Evolutionary conservation across 371 early-diverging fungal genomes (phyloP).

Genomic region (Fennellomyces sp.): DNA sequence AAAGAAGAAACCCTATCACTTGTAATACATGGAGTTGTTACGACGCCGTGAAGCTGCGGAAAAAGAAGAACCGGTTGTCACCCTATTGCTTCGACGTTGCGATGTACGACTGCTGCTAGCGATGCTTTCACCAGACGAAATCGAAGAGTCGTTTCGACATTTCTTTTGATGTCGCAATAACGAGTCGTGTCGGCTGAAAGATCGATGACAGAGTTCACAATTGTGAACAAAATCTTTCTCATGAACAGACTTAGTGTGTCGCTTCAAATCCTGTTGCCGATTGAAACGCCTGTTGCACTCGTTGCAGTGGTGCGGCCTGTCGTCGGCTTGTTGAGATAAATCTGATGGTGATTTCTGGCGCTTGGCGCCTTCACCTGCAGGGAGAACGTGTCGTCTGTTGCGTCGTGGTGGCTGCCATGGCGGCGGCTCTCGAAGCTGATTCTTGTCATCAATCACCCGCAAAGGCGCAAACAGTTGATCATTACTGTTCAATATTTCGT

Average conservation of each 20-base stretch:
- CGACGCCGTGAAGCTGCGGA: constrained; percentile 2
- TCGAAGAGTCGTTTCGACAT: background rate
- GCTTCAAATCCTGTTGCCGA: constrained; percentile 4
- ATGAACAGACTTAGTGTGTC: background rate
- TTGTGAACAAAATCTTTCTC: background rate
- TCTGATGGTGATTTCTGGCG: background rate
- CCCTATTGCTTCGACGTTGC: background rate
- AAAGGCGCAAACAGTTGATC: no score
- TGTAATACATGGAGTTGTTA: background rate
- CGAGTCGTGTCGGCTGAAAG: constrained; percentile 1
- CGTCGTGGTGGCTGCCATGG: background rate
- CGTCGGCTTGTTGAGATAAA: background rate
- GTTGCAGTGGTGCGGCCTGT: background rate
- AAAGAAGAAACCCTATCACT: no score
- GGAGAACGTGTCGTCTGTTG: no score
- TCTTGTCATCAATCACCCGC: no score
- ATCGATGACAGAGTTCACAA: background rate
- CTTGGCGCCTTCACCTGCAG: no score
- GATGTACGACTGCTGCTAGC: background rate
- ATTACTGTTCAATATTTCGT: no score
- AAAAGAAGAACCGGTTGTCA: no score
- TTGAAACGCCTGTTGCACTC: background rate
- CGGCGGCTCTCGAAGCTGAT: background rate
- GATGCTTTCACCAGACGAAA: background rate
- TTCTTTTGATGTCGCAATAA: background rate